Base-by-base conservation (phyloP, 208 protist species). In the Endotrypanum monterogeii region DNA sequence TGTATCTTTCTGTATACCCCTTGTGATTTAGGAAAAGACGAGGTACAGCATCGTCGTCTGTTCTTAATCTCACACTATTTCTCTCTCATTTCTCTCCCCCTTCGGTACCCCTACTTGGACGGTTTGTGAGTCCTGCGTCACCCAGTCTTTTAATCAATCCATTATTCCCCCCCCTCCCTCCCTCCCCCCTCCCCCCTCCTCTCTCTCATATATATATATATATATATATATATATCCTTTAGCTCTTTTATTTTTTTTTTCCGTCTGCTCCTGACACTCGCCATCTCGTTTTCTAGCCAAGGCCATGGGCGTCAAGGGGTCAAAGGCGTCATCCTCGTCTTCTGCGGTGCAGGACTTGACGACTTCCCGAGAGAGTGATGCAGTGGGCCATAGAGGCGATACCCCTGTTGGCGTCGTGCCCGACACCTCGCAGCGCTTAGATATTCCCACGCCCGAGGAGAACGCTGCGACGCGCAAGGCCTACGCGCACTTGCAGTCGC, bases 361-460 rank as follows among this genome's bases (percentile, higher is more conserved):
- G 37, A 23, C 14, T 37, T 11, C 25, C 35, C 6, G 32, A 23
- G 6, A 37, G 58, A 11, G 5, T 41, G 58, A 25, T 5, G 60
- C n/a, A 12, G 66, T 52, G 30, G 14, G 63, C 2, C 12, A 68
- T 52, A 12, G 12, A n/a, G 44, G 44, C 12, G 68, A 76, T 23
- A 8, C 55, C 51, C 51, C 76, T 1, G 52, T 72, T 48, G 44
- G 52, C 37, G 63, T 73, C 37, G 56, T 56, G 5, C 78, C 78
- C 2, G 83, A 84, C 63, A 70, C 69, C 16, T 57, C 80, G 3
- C 70, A 85, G 32, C 78, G 76, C 68, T 68, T 72, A 8, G 71
- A 82, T 65, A 65, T 86, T 51, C 84, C 71, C 46, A 84, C 81
- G 1, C 77, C 78, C 8, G 76, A 83, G 62, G 85, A 89, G 71